Conservation (phyloP, 352 stramenopile genomes). For the Pseudoperonospora humuli region DNA sequence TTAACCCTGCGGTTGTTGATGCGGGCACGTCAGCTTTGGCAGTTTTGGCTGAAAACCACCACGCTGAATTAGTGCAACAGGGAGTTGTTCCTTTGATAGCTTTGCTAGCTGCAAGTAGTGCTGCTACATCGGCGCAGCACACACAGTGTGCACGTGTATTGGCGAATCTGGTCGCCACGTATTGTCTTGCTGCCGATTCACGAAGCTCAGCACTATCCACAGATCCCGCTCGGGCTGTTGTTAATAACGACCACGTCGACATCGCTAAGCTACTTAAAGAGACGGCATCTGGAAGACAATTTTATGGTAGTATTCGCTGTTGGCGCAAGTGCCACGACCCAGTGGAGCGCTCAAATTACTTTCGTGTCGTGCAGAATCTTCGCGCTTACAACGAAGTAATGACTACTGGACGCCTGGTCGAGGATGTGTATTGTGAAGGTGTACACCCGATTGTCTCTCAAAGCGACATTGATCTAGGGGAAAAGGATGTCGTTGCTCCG, state of each 20-base stretch:
- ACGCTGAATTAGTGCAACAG: constrained; percentile 52
- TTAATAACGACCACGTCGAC: constrained; percentile 38
- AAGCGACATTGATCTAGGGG: constrained; percentile 1
- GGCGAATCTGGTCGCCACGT: constrained; percentile 60
- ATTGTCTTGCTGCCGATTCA: constrained; percentile 35
- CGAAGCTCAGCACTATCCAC: constrained; percentile 18
- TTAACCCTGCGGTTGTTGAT: constrained; percentile 62
- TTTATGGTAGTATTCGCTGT: constrained; percentile 29
- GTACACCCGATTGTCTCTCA: constrained; percentile 66
- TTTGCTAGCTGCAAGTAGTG: constrained; percentile 35
- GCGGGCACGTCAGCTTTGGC: constrained; percentile 58
- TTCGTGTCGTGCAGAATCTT: constrained; percentile 60
- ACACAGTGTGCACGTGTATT: constrained; percentile 67
- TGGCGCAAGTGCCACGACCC: constrained; percentile 46
- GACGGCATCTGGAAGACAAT: constrained; percentile 33
- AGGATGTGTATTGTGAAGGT: constrained; percentile 66
- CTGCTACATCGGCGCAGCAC: constrained; percentile 19
- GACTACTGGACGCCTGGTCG: constrained; percentile 18
- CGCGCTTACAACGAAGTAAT: constrained; percentile 45
- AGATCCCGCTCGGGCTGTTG: constrained; percentile 4
- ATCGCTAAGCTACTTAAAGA: constrained; percentile 42
- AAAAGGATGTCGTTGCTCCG: not conserved
- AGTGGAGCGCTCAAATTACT: constrained; percentile 73
- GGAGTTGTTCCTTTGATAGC: constrained; percentile 56
- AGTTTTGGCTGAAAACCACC: constrained; percentile 56